Conservation (phyloP, 148 eudicot genomes). For the Fagopyrum tataricum region DNA sequence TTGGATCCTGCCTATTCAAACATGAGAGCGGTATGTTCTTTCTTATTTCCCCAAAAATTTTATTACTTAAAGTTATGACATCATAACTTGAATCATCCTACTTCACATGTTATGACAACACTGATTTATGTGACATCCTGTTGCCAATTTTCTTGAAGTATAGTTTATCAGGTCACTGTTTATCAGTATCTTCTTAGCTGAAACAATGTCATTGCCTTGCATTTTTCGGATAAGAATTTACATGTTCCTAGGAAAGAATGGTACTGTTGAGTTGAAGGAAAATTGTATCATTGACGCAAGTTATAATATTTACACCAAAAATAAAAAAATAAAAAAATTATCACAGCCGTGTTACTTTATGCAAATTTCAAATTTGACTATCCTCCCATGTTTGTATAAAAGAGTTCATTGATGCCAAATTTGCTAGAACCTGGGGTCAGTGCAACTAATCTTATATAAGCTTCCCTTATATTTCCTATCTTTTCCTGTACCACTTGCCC, state of each 20-base stretch:
- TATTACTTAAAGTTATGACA: neutral
- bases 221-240: neutral
- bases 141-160: neutral
- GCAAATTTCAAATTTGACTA: neutral
- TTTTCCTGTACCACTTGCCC: neutral
- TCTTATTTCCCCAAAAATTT: slow-evolving; percentile 5
- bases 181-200: neutral
- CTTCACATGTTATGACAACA: neutral
- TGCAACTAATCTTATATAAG: neutral
- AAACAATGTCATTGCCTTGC: neutral
- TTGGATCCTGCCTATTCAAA: slow-evolving; percentile 72
- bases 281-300: neutral
- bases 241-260: neutral
- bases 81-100: neutral
- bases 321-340: no score
- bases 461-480: neutral
- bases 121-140: neutral
- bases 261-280: neutral
- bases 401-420: neutral
- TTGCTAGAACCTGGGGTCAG: neutral
- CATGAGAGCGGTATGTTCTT: slow-evolving; percentile 71
- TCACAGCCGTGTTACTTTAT: neutral
- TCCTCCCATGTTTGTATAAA: neutral
- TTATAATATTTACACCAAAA: no score
- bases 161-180: neutral